Base-by-base conservation (phyloP, 768 basidiomycete genomes). In the Lactarius akahatsu region DNA sequence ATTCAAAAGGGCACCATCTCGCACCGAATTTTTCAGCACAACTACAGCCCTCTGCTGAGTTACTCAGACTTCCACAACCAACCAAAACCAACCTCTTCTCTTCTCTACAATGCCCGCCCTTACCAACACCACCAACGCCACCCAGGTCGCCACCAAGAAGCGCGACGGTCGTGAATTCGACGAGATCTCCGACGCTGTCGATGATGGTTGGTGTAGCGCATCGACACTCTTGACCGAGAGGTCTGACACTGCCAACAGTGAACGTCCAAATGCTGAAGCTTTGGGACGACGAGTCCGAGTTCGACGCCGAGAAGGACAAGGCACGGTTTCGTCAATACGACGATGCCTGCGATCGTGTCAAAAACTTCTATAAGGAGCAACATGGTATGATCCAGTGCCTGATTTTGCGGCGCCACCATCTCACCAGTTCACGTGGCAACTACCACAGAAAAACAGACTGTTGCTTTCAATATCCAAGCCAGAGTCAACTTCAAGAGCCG, bases 401-500 rank as follows among this genome's bases (percentile, higher is more conserved):
- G 57, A 30, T 61, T 45, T 60, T 55, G 43, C 59, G 30, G 43
- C 13, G 57, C 60, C 8, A n/a, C 16, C 36, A 32, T 56, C 62
- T 67, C 57, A 65, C 59, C 43, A 6, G 11, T 50, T 65, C 41
- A 60, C 36, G 10, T 50, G 18, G 15, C 54, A n/a, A 54, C 41
- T 15, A 16, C 23, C 16, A 38, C 73, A 92, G 91, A 88, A 74
- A 96, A 94, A 71, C 94, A 96, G 76, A 96, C 94, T 0, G 83
- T 95, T 3, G 89, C 81, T 26, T 96, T 85, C 81, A 96, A 96
- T 74, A 82, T 94, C 70, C 82, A 86, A 63, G 86, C 87, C 6
- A 88, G 94, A 10, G 86, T 85, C 11, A 82, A 90, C 68, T 92
- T 92, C 77, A 86, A 87, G 73, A 86, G 77, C 65, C 83, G 80